Evolutionary conservation across 495 filamentous ascomycete genomes (phyloP), one percentile per base, ranked within the genome.

Genomic region (Aspergillus ellipticus): DNA sequence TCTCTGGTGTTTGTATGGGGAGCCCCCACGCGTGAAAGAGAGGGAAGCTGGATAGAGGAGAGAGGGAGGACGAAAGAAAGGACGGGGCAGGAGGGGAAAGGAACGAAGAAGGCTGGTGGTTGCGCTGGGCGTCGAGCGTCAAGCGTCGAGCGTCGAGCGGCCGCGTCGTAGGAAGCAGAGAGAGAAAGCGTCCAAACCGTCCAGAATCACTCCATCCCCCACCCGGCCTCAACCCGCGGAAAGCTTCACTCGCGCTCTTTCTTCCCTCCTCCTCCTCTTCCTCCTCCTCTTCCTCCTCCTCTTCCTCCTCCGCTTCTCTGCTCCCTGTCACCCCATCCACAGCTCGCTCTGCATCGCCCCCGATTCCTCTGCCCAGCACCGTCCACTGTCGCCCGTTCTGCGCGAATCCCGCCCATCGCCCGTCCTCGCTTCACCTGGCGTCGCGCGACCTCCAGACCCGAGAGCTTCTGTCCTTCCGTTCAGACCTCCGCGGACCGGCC

Each of bases 371-470:
- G 10, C 39, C 24, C 11, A 31, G 42, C 7, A 15, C 54, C 42
- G 22, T 49, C 52, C 49, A 49, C 22, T 42, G 15, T 26, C 15
- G 24, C 50, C 53, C 43, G 46, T 46, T 49, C 56, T 54, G 53
- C 53, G 50, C 39, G 21, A 26, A 21, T 57, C 51, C 42, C 51
- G 17, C 31, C 33, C 50, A 24, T 49, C 51, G 43, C 57, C n/a
- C n/a, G n/a, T n/a, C n/a, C n/a, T 60, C 56, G 28, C 52, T 43
- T 55, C 60, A 45, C 37, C 43, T 47, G 35, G 29, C 42, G 29
- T 26, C 57, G 54, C 54, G 49, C 48, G 53, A 57, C 58, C 35
- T 51, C 41, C 41, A 21, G 42, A 11, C 49, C 53, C 31, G 19
- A 46, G 26, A 54, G 46, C 28, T 42, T 37, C 47, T 17, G 8